Evolutionary conservation across 164 flowering plant species (phyloP).

Genomic region (Aristolochia fimbriata): DNA sequence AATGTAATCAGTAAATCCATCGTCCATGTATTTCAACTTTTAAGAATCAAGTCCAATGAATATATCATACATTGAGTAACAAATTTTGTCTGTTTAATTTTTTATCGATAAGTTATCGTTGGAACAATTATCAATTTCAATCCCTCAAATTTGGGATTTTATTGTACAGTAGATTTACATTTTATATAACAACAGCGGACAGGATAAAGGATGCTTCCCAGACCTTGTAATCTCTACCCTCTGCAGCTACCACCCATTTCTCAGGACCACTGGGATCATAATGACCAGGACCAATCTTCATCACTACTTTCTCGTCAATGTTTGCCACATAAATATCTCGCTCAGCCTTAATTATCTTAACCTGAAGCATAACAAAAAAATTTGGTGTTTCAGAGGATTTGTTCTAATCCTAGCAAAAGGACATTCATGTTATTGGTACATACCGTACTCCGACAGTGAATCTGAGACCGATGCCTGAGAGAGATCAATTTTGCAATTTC

Average conservation of each 20-base stretch:
- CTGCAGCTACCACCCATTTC: constrained; percentile 48
- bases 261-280: constrained; percentile 54
- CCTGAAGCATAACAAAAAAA: constrained; percentile 28
- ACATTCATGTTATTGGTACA: constrained; percentile 15
- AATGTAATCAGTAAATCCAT: too few relatives aligned
- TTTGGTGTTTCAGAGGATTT: neutral
- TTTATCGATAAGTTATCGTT: constrained; percentile 5
- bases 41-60: too few relatives aligned
- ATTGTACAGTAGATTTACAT: constrained; percentile 12
- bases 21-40: too few relatives aligned
- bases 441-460: constrained; percentile 83
- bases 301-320: constrained; percentile 64
- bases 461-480: constrained; percentile 55
- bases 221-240: constrained; percentile 82
- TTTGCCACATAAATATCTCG: constrained; percentile 89
- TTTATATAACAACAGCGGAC: constrained; percentile 8
- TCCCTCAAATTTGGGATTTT: constrained; percentile 24
- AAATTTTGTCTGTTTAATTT: too few relatives aligned
- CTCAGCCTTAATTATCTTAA: constrained; percentile 64
- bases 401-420: neutral
- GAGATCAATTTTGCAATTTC: constrained; percentile 63
- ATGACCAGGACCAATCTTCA: constrained; percentile 94
- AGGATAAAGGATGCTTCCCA: constrained; percentile 58
- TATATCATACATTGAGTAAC: too few relatives aligned
- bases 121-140: neutral